Evolutionary conservation across 2,329 filamentous ascomycete genomes (phyloP), one percentile per base, ranked within the genome.

Genomic region (Eutypella sp.): DNA sequence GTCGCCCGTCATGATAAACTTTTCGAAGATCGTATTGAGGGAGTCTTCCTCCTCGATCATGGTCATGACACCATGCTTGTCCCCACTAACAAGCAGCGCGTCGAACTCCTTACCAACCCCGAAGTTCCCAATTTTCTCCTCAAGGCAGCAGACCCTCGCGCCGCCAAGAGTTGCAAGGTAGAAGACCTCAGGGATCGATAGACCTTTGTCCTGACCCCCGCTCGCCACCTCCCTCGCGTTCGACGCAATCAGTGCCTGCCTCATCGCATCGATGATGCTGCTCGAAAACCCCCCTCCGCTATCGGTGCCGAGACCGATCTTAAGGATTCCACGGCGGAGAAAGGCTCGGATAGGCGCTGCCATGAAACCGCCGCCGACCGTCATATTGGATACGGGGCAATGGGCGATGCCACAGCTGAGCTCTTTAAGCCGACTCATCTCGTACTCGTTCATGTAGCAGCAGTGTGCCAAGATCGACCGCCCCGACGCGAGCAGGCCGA

Each of bases 271-370:
- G 1, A 83, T 66, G 56, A 85, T 82, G 9, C 73, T 76, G 5
- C 71, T 73, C 4, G 79, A 78, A 61, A 78, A 84, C 0, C 82
- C 81, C 24, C 80, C 82, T 2, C 81, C 80, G 37, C 74, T 78
- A 51, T 85, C 82, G 0, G 82, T 85, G 0, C 82, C 82, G 0
- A 86, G 63, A 0, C 82, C 82, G n/a, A 85, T 79, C 48, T 84
- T 82, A 57, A 85, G n/a, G n/a, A n/a, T 76, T 1, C 73, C 79
- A 2, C 69, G 65, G 1, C 68, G 60, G 5, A 85, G 64, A 44
- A 83, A 82, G 20, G 79, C 72, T 1, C 78, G 70, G 6, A 85
- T 66, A 0, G 76, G 79, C 0, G 79, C 80, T 1, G 75, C 74
- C 80, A 82, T 81, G 63, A 79, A 82, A 18, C 78, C 82, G 15